phyloP scores from a whole-genome alignment of 768 basidiomycete genomes.

The Rubroboletus pulcherrimus region DNA sequence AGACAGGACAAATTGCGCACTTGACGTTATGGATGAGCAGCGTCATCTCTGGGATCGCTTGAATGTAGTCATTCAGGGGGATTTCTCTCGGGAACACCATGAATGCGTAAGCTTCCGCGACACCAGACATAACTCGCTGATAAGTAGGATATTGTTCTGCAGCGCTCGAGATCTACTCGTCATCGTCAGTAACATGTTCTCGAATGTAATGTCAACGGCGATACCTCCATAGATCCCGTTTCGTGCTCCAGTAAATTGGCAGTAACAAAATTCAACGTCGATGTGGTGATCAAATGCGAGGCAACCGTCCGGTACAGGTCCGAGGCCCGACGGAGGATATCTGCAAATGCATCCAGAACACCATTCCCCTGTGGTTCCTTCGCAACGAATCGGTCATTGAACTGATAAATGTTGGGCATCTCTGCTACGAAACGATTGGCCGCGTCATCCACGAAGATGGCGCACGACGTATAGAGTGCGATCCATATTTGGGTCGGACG shows the following conservation, averaged over 20 bases:
- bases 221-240: slow-evolving; percentile 28
- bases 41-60: slow-evolving; percentile 37
- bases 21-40: slow-evolving; percentile 35
- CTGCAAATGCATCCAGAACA: slow-evolving; percentile 34
- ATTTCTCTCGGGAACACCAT: slow-evolving; percentile 35
- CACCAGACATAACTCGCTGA: slow-evolving; percentile 30
- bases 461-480: slow-evolving; percentile 38
- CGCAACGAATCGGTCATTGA: slow-evolving; percentile 33
- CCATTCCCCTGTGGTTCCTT: slow-evolving; percentile 27
- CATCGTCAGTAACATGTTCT: not conserved
- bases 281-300: slow-evolving; percentile 35
- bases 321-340: slow-evolving; percentile 29
- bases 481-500: slow-evolving; percentile 27
- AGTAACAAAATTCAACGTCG: slow-evolving; percentile 35
- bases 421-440: slow-evolving; percentile 22
- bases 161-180: slow-evolving; percentile 14
- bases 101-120: slow-evolving; percentile 33
- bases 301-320: slow-evolving; percentile 27
- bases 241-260: slow-evolving; percentile 33
- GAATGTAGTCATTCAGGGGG: slow-evolving; percentile 33
- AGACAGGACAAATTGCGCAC: slow-evolving; percentile 22
- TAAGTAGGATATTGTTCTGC: slow-evolving; percentile 29
- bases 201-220: too few species aligned
- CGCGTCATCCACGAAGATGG: slow-evolving; percentile 38
- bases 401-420: slow-evolving; percentile 26